Evolutionary conservation across 1,139 yeast genomes (phyloP), one percentile per base, ranked within the genome.

Genomic region (Geotrichum klebahnii): DNA sequence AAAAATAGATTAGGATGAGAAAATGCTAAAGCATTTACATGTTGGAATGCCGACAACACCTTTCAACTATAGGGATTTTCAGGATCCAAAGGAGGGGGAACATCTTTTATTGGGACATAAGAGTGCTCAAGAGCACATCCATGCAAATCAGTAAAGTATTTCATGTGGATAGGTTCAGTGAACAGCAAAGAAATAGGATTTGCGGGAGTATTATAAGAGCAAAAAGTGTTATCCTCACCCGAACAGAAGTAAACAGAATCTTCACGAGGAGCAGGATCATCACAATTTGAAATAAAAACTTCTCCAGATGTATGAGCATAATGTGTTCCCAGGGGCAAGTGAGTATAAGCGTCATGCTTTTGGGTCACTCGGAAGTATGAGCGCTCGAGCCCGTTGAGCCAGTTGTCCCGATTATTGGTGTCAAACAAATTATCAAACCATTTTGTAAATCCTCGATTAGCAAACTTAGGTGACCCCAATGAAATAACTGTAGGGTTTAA

Each of bases 391-490:
- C 38, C 44, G 3, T 12, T n/a, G 0, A 41, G 46, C 16, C 32
- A 24, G 23, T 36, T 17, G 17, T 39, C 42, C 8, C 35, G 42
- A 14, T 33, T 5, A 2, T 32, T 20, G 1, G 36, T 39, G 6
- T 48, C 47, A 31, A 81, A 80, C n/a, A 76, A 48, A 1, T 60
- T 53, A 63, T 83, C 82, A 28, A 79, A 72, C 71, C 77, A 81
- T 17, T 67, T 61, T 29, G 74, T 72, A 66, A 81, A 73, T 5
- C 67, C 64, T 5, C 59, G 60, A 60, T 82, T 81, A 2, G 86
- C 88, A 28, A 83, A 67, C 57, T 77, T 77, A 0, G 89, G 86
- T 20, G 79, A 72, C 2, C 83, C 90, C 65, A 70, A 79, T 0
- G 82, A 74, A 8, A 82, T 65, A 0, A 82, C 78, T 38, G 75